phyloP scores from a whole-genome alignment of 2,329 filamentous ascomycete species.

The Phyllosticta citriasiana region DNA sequence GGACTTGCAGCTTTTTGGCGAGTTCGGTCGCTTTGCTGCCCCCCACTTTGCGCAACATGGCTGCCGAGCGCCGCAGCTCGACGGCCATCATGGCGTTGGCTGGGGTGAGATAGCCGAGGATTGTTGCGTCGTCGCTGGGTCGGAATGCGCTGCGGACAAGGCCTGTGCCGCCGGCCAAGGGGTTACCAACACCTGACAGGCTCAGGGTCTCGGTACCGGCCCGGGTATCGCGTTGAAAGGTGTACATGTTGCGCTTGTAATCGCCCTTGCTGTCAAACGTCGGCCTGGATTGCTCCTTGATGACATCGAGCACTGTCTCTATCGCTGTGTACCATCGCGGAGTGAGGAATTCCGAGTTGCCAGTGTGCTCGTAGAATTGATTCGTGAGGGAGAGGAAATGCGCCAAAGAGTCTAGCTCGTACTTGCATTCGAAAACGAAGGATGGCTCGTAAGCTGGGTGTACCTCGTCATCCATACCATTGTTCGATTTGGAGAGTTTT shows the following conservation, averaged over 20 bases:
- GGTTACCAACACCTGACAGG: slow-evolving; percentile 79
- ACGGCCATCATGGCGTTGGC: slow-evolving; percentile 94
- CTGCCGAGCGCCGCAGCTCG: slow-evolving; percentile 66
- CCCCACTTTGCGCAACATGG: slow-evolving; percentile 53
- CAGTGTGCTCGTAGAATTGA: slow-evolving; percentile 73
- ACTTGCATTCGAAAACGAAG: slow-evolving; percentile 95
- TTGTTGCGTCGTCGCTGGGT: slow-evolving; percentile 90
- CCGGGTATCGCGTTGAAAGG: slow-evolving; percentile 72
- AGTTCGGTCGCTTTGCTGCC: slow-evolving; percentile 36
- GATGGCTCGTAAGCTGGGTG: slow-evolving; percentile 78
- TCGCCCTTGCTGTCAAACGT: slow-evolving; percentile 66
- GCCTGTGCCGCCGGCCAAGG: slow-evolving; percentile 72
- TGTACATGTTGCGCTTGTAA: slow-evolving; percentile 68
- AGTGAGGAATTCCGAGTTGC: slow-evolving; percentile 68
- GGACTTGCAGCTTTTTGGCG: slow-evolving; percentile 39
- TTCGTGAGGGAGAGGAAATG: slow-evolving; percentile 81
- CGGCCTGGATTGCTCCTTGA: slow-evolving; percentile 67
- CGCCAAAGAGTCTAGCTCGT: slow-evolving; percentile 91
- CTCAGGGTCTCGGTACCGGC: slow-evolving; percentile 83
- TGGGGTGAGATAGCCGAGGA: slow-evolving; percentile 88
- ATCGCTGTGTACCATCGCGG: slow-evolving; percentile 70
- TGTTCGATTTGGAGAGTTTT: slow-evolving; percentile 58
- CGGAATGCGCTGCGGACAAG: slow-evolving; percentile 86
- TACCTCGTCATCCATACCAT: slow-evolving; percentile 74
- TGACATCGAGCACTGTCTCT: slow-evolving; percentile 59